These are phyloP conservation scores for Brettanomyces nanus DNA, from an alignment of 805 yeast species.

Conservation along the genomic window DNA sequence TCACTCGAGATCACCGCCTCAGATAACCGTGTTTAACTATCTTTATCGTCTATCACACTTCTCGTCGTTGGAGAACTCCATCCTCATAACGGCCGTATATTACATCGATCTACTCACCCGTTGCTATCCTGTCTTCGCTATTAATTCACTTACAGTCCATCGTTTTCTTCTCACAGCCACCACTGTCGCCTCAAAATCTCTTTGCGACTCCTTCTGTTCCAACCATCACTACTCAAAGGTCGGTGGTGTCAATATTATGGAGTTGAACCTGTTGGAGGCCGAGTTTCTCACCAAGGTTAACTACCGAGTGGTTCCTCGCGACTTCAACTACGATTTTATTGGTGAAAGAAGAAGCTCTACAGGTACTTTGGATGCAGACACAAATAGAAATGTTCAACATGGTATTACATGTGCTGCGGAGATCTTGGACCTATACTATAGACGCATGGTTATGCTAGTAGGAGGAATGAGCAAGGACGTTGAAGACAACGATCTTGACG, in stretches of 20 bases:
- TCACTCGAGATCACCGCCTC: conserved; percentile 90
- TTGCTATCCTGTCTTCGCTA: conserved; percentile 69
- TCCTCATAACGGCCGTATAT: conserved; percentile 74
- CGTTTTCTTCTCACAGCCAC: conserved; percentile 86
- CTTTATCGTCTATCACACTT: conserved; percentile 70
- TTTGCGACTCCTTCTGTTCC: conserved; percentile 91
- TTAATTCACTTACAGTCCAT: conserved; percentile 90
- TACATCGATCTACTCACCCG: conserved; percentile 80
- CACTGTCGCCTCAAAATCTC: conserved; percentile 80
- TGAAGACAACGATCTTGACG: no score
- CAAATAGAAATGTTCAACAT: conserved; percentile 6
- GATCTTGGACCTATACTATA: conserved; percentile 40
- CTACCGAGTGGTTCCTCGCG: conserved; percentile 65
- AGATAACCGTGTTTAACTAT: conserved; percentile 73
- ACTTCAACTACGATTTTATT: conserved; percentile 28
- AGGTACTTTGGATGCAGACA: conserved; percentile 12
- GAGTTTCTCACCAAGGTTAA: conserved; percentile 77
- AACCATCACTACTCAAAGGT: conserved; percentile 92
- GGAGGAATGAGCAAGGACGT: conserved; percentile 25
- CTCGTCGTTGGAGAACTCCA: conserved; percentile 78
- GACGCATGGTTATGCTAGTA: conserved; percentile 40
- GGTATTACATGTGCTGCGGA: conserved; percentile 29
- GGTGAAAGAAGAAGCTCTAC: conserved; percentile 19
- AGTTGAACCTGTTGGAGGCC: conserved; percentile 77
- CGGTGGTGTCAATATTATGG: conserved; percentile 83